Evolutionary conservation across 1,284 basidiomycete species (phyloP), one percentile per base, ranked within the genome.

Genomic region (Leccinum griseonigrum): DNA sequence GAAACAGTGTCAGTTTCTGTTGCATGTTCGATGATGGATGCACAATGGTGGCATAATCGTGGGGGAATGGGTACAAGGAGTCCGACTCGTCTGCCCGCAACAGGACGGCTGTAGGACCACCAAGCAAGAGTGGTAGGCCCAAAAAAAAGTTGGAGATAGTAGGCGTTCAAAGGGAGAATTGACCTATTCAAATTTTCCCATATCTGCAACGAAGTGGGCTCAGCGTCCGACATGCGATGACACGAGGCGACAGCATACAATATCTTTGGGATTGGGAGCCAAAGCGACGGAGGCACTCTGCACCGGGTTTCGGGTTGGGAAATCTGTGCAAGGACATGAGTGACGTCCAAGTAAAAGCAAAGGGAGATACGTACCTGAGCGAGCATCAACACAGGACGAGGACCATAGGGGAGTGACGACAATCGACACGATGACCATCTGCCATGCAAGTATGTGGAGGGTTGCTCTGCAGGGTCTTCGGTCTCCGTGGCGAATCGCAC

Each of bases 391-490:
- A 93, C 93, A 0, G 94, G 10, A 86, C 79, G 10, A 88, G 65
- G 16, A 85, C 83, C 72, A 95, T 81, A 92, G 57, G 0, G 94
- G 94, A 61, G 94, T 77, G 58, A 96, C 77, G 10, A 96, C 61
- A 52, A 91, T 63, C 1, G 95, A 95, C 9, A 92, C 91, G 64
- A 98, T 71, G 51, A 98, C 72, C 95, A 97, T 98, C 22, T 2
- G 2, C 64, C 95, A 80, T 59, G 90, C 83, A 18, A 85, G 57
- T 56, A 50, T 1, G 66, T 38, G 4, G 55, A 38, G 3, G 22
- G 43, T 29, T 31, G 13, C 0, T 57, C 18, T 22, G 34, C 9
- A 5, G 43, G 11, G 11, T 65, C 68, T 53, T 67, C 60, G 22
- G 34, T 14, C 16, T 69, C 70, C 1, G 60, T 69, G 26, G 68